Evolutionary conservation across 2,329 filamentous ascomycete species (phyloP), one percentile per base, ranked within the genome.

Genomic region (Penicillium brasilianum): DNA sequence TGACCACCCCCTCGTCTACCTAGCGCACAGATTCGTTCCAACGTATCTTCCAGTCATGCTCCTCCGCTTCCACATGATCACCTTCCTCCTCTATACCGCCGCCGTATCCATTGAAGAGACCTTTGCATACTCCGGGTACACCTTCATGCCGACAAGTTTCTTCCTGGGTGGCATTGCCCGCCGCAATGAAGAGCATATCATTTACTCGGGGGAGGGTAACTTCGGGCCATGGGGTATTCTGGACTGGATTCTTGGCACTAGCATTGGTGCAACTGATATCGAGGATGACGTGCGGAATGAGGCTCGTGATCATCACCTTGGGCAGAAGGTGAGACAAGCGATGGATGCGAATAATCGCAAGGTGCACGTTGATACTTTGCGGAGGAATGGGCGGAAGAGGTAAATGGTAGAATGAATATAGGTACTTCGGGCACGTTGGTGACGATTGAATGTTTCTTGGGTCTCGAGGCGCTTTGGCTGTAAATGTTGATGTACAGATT

Each of bases 121-220:
- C 0, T 86, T 88, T 64, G 81, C 84, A 1, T 86, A 84, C 71
- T 87, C 83, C 1, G 86, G 86, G 1, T 88, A 88, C 73, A 83
- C 81, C 1, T 76, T 83, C 1, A 76, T 88, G 57, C 85, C 85
- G 2, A 85, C 84, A 1, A 83, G 78, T 8, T 85, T 88, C 66
- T 80, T 88, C 67, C 73, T 88, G 8, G 77, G 80, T 3, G 85
- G 85, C 2, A 85, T 88, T 75, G 86, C 85, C 11, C 80, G 85
- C 32, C 78, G 85, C 7, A 81, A 78, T 0, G 85, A 88, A 63
- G 76, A 78, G 50, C 86, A 88, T 71, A 76, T 87, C 68, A 69
- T 82, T 44, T 79, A 75, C 39, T 71, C 76, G 58, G 83, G 80
- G 2, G 70, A 75, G 22, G 79, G 79, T 3, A 81, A 82, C 61